phyloP scores from a whole-genome alignment of 2,329 filamentous ascomycete genomes.

The Colletotrichum sp. region DNA sequence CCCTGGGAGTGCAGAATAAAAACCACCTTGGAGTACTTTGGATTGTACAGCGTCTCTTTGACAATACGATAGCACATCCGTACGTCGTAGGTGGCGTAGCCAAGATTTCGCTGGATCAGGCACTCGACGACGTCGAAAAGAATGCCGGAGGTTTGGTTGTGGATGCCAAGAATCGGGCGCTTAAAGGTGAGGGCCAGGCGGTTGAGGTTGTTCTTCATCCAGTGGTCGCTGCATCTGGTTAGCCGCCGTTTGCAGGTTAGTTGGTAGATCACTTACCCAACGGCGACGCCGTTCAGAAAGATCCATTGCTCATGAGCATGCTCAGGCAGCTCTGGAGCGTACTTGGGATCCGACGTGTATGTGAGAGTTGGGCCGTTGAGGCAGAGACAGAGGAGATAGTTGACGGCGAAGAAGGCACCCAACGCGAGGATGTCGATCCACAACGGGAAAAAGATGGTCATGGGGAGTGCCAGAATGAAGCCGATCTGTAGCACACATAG shows the following conservation, averaged over 20 bases:
- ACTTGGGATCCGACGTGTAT: conserved; percentile 58
- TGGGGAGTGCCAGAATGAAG: conserved; percentile 65
- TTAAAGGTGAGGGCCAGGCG: conserved; percentile 75
- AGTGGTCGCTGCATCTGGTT: conserved; percentile 55
- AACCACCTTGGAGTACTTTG: conserved; percentile 71
- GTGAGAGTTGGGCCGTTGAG: conserved; percentile 57
- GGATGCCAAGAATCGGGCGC: conserved; percentile 73
- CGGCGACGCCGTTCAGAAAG: conserved; percentile 76
- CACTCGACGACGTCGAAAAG: conserved; percentile 81
- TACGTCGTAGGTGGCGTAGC: conserved; percentile 73
- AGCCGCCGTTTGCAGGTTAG: neutral
- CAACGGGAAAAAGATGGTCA: conserved; percentile 51
- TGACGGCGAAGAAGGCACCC: conserved; percentile 51
- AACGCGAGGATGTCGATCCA: conserved; percentile 50
- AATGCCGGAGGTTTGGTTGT: conserved; percentile 77
- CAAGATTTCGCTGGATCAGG: conserved; percentile 76
- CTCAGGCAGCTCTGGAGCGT: conserved; percentile 51
- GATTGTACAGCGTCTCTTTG: conserved; percentile 68
- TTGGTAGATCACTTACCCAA: conserved; percentile 51
- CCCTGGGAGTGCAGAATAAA: conserved; percentile 81
- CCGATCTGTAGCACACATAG: conserved; percentile 63
- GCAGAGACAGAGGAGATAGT: conserved; percentile 55
- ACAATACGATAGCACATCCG: conserved; percentile 67
- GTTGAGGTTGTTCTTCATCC: conserved; percentile 75
- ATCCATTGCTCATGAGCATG: conserved; percentile 75